Percentiles rank a stretch among this genome's conserved stretches.
phyloP scores from a whole-genome alignment of 2,329 filamentous ascomycete species.

The Phialophora chinensis region DNA sequence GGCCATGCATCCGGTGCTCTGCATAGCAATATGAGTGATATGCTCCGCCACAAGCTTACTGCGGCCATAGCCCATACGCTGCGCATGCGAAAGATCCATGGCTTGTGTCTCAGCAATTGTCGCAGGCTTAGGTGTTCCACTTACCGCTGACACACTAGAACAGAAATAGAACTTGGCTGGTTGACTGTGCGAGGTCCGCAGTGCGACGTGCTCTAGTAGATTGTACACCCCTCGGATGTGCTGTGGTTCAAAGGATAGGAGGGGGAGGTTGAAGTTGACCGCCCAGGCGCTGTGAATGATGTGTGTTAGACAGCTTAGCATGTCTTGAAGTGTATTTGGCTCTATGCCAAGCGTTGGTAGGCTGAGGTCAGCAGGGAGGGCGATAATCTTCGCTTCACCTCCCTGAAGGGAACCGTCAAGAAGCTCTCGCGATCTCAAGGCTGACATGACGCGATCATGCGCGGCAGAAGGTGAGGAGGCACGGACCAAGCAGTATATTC shows the following conservation, averaged over 20 bases:
- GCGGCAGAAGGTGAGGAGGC: background rate
- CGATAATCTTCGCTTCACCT: constrained; percentile 44
- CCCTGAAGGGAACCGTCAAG: background rate
- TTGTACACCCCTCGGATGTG: constrained; percentile 58
- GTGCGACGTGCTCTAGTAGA: constrained; percentile 47
- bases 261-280: constrained; percentile 66
- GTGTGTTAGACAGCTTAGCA: constrained; percentile 54
- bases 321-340: constrained; percentile 46
- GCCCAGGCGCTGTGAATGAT: constrained; percentile 70
- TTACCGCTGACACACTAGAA: constrained; percentile 56
- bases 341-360: constrained; percentile 57
- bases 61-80: constrained; percentile 59
- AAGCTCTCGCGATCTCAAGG: background rate
- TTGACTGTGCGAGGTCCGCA: constrained; percentile 34
- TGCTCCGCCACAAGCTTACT: constrained; percentile 65
- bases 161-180: constrained; percentile 54
- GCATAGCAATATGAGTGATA: constrained; percentile 48
- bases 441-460: background rate
- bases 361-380: constrained; percentile 56
- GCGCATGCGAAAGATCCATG: constrained; percentile 40
- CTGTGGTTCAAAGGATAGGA: constrained; percentile 60
- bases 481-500: constrained; percentile 5
- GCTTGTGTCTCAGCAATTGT: constrained; percentile 31
- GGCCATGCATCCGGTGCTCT: constrained; percentile 41
- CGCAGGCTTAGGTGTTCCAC: constrained; percentile 35